Conservation (phyloP, 495 filamentous ascomycete genomes). For the Bombardia bombarda region DNA sequence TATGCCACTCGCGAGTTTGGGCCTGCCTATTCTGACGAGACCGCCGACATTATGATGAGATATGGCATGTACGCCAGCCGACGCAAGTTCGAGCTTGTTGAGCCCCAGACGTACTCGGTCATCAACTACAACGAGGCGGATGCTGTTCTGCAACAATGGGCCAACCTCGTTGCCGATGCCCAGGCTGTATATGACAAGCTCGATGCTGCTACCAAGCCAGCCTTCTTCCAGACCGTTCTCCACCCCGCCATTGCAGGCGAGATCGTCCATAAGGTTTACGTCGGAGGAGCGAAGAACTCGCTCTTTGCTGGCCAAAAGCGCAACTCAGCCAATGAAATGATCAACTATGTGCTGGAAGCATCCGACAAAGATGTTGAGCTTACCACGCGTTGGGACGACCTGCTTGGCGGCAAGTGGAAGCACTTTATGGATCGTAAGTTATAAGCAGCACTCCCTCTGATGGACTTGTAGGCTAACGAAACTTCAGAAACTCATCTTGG, state of each 20-base stretch:
- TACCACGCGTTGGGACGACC: conserved; percentile 52
- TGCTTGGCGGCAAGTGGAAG: conserved; percentile 65
- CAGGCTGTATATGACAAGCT: conserved; percentile 50
- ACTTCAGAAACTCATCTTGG: conserved; percentile 43
- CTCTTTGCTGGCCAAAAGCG: conserved; percentile 57
- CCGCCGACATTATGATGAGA: conserved; percentile 48
- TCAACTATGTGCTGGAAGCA: conserved; percentile 47
- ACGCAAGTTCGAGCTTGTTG: conserved; percentile 63
- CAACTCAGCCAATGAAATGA: conserved; percentile 55
- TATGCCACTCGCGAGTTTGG: conserved; percentile 59
- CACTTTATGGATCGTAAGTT: conserved; percentile 60
- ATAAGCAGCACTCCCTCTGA: too few relatives aligned
- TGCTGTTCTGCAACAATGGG: conserved; percentile 55
- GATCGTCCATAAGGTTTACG: conserved; percentile 53
- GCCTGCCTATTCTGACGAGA: conserved; percentile 35
- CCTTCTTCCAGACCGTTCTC: conserved; percentile 64
- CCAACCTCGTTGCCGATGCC: conserved; percentile 42
- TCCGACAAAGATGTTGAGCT: conserved; percentile 57
- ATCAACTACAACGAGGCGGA: conserved; percentile 70
- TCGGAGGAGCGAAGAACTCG: conserved; percentile 52
- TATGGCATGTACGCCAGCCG: conserved; percentile 56
- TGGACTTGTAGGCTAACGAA: too few relatives aligned
- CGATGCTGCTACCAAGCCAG: conserved; percentile 34
- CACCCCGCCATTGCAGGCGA: conserved; percentile 59
- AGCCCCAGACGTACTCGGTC: conserved; percentile 53